These are phyloP conservation scores for Hygrophorus russula DNA, from an alignment of 768 basidiomycete species.

Conservation along the genomic window DNA sequence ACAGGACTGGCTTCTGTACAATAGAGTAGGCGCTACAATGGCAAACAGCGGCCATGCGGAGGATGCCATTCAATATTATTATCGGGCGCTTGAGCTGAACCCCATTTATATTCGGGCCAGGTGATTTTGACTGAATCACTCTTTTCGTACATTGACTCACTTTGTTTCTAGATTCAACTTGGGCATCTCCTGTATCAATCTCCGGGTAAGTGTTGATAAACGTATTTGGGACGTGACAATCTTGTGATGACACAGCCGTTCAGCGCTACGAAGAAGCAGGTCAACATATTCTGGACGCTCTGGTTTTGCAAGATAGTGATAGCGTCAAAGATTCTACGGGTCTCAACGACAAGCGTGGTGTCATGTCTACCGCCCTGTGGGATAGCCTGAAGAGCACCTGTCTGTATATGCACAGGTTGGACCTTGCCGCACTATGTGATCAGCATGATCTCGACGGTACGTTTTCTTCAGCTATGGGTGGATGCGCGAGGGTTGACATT, in stretches of 20 bases:
- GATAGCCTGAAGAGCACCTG: conserved; percentile 78
- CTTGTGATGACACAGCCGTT: neutral
- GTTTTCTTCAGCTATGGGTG: conserved; percentile 6
- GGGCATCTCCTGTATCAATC: conserved; percentile 85
- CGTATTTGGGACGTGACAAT: conserved; percentile 7
- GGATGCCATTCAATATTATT: conserved; percentile 82
- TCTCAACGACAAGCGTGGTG: conserved; percentile 46
- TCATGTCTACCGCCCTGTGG: conserved; percentile 77
- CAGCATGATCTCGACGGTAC: conserved; percentile 54
- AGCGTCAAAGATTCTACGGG: conserved; percentile 39
- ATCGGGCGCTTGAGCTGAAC: conserved; percentile 75
- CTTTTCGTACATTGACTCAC: neutral
- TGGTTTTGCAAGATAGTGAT: conserved; percentile 83
- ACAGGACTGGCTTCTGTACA: conserved; percentile 88
- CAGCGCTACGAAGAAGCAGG: conserved; percentile 84
- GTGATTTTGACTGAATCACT: conserved; percentile 22
- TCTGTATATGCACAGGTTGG: conserved; percentile 67
- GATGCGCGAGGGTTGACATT: neutral
- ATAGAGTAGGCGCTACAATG: conserved; percentile 88
- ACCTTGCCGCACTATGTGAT: conserved; percentile 69
- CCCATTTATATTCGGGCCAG: conserved; percentile 86
- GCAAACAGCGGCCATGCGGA: conserved; percentile 77
- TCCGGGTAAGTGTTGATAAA: conserved; percentile 41
- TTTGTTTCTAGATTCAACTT: conserved; percentile 64
- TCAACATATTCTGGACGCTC: conserved; percentile 78